Evolutionary conservation across 164 flowering plant genomes (phyloP).

Genomic region (Berberis vulgaris): DNA sequence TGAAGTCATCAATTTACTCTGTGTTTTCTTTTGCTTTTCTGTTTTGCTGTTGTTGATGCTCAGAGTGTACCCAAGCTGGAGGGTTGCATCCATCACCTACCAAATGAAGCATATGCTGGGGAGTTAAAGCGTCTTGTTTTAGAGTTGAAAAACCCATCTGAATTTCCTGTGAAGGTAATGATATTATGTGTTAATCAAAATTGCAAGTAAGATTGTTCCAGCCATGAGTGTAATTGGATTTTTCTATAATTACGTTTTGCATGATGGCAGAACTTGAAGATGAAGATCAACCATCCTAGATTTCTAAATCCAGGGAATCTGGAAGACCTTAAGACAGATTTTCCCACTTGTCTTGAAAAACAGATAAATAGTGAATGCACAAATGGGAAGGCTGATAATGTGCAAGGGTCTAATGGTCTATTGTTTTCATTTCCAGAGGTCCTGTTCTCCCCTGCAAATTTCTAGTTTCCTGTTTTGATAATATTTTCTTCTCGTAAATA

Average conservation of each 20-base stretch:
- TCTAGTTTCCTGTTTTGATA: background rate
- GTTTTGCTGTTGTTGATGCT: background rate
- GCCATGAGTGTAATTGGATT: background rate
- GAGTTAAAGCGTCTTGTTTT: conserved; percentile 53
- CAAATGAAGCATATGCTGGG: conserved; percentile 58
- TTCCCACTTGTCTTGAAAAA: conserved; percentile 63
- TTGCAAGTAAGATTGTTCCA: conserved; percentile 20
- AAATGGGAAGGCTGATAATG: conserved; percentile 10
- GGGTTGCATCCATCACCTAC: conserved; percentile 49
- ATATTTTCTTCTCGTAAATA: background rate
- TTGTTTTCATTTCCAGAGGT: conserved; percentile 80
- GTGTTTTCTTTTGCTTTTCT: background rate
- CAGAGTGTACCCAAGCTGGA: conserved; percentile 85
- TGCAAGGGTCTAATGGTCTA: conserved; percentile 15
- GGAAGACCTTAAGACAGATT: conserved; percentile 41
- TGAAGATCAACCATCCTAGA: conserved; percentile 83
- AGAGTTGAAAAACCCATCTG: conserved; percentile 69
- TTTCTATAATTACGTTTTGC: background rate
- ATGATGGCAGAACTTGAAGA: conserved; percentile 31
- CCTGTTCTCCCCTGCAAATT: conserved; percentile 5
- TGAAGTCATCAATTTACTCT: too few relatives aligned
- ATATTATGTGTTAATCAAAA: background rate
- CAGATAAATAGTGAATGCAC: conserved; percentile 18
- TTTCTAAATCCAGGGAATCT: conserved; percentile 46
- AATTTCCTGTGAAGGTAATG: conserved; percentile 44